phyloP scores from a whole-genome alignment of 495 filamentous ascomycete genomes.

The Daldinia loculata region DNA sequence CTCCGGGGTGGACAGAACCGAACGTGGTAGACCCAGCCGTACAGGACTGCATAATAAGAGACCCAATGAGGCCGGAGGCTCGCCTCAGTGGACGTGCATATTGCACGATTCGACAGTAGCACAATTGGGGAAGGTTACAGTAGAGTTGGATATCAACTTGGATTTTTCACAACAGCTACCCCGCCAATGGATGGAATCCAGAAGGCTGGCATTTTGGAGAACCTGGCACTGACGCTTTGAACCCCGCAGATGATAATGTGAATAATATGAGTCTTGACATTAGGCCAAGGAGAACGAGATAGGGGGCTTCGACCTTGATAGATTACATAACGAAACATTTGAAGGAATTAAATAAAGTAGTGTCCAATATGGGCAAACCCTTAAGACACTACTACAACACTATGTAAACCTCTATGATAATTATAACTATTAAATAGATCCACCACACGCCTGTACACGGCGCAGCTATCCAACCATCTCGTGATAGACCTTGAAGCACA shows the following conservation, averaged over 20 bases:
- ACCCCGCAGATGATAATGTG: neutral
- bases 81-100: neutral
- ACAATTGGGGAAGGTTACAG: conserved; percentile 33
- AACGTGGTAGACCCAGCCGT: neutral
- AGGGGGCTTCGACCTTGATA: neutral
- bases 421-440: neutral
- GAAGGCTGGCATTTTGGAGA: conserved; percentile 26
- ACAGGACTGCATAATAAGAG: neutral
- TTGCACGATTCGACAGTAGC: conserved; percentile 2
- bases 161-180: conserved; percentile 23
- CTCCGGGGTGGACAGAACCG: neutral
- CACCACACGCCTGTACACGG: neutral
- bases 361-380: neutral
- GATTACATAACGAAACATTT: neutral
- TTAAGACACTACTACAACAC: neutral
- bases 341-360: neutral
- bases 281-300: neutral
- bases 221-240: neutral
- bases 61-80: neutral
- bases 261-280: neutral
- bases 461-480: neutral
- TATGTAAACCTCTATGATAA: neutral
- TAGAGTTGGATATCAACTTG: neutral
- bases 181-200: conserved; percentile 14
- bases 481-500: neutral